These are phyloP conservation scores for Tinospora cordifolia DNA, from an alignment of 164 flowering plant species.

Conservation along the genomic window DNA sequence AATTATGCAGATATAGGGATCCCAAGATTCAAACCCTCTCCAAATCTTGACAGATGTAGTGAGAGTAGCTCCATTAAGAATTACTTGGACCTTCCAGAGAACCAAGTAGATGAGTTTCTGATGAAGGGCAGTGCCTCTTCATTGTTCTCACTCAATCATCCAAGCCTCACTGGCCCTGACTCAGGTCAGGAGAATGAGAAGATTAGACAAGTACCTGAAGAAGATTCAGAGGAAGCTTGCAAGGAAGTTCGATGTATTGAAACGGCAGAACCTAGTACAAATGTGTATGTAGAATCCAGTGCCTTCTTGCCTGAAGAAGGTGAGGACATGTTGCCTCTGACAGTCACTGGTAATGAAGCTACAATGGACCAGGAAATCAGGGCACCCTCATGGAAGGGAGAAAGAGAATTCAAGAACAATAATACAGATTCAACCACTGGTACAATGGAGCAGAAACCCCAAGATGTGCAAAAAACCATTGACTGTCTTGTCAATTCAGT, in stretches of 20 bases:
- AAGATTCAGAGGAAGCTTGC: conserved; percentile 42
- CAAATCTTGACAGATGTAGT: conserved; percentile 17
- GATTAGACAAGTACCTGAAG: conserved; percentile 16
- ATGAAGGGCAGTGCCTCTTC: conserved; percentile 30
- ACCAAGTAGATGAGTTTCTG: conserved; percentile 35
- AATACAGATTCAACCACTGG: conserved; percentile 18
- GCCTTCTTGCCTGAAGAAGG: conserved; percentile 17
- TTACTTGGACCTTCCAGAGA: conserved; percentile 25
- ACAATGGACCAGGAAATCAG: conserved; percentile 17
- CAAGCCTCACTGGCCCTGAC: conserved; percentile 33
- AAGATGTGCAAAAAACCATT: conserved; percentile 35
- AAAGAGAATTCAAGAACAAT: conserved; percentile 10
- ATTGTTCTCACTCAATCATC: conserved; percentile 18
- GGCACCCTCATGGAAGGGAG: conserved; percentile 15
- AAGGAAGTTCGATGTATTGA: conserved; percentile 69
- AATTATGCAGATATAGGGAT: conserved; percentile 22
- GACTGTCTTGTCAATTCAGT: conserved; percentile 23
- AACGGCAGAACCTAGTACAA: conserved; percentile 25
- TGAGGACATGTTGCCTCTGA: conserved; percentile 19
- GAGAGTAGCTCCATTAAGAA: conserved; percentile 13
- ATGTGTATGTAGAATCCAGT: conserved; percentile 12
- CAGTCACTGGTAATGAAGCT: conserved; percentile 15
- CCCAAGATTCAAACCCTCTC: conserved; percentile 16
- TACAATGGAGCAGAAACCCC: conserved; percentile 31
- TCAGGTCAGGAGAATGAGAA: conserved; percentile 40